Evolutionary conservation across 75 land plant species (phyloP).

Genomic region (Selaginella moellendorffii): DNA sequence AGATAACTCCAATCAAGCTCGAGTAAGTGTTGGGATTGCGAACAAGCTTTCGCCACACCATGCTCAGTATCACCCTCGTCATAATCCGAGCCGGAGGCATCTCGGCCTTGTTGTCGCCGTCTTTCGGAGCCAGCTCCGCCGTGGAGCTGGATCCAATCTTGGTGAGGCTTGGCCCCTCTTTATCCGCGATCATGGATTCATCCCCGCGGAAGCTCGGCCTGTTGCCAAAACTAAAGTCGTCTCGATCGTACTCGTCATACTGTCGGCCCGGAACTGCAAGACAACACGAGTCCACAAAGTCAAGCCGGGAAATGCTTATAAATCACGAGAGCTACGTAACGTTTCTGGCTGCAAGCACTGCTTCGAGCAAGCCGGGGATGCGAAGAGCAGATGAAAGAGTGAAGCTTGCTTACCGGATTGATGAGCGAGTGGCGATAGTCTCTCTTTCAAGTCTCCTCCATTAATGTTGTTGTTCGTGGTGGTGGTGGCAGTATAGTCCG

Average conservation of each 20-base stretch:
- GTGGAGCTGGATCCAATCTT: conserved; percentile 43
- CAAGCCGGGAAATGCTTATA: too few relatives aligned
- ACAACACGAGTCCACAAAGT: too few relatives aligned
- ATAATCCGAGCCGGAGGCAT: conserved; percentile 80
- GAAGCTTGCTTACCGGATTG: not conserved
- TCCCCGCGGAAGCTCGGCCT: conserved; percentile 21
- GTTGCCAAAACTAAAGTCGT: conserved; percentile 53
- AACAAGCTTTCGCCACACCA: conserved; percentile 46
- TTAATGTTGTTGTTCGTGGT: not conserved
- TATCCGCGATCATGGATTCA: conserved; percentile 10
- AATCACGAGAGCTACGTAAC: not conserved
- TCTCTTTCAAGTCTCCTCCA: not conserved
- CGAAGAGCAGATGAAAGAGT: not conserved
- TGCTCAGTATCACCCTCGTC: conserved; percentile 44
- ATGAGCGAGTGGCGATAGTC: not conserved
- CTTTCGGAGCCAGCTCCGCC: conserved; percentile 58
- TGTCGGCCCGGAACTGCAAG: not conserved
- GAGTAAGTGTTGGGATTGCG: conserved; percentile 71
- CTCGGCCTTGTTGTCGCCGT: conserved; percentile 4
- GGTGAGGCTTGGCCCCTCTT: conserved; percentile 36
- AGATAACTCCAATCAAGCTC: conserved; percentile 46
- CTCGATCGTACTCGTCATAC: conserved; percentile 31
- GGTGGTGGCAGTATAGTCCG: not conserved
- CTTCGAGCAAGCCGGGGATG: not conserved
- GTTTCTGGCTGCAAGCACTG: not conserved